Percentiles rank a stretch among this genome's conserved stretches.
Evolutionary conservation across 163 green algal genomes (phyloP).

Genomic region (Volvox carteri): DNA sequence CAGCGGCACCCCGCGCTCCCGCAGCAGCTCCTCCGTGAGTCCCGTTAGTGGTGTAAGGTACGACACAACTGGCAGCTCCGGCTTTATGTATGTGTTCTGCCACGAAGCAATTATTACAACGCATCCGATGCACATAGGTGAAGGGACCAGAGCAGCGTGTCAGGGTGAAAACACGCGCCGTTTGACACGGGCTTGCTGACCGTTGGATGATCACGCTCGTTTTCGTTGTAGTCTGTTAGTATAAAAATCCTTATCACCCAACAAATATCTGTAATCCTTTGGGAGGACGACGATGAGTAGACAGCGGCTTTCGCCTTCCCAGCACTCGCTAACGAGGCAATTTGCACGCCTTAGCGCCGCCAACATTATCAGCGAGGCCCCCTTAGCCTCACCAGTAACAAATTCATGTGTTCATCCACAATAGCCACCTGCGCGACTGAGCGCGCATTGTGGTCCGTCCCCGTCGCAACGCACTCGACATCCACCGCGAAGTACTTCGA

Average conservation of each 20-base stretch:
- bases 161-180: too few relatives aligned
- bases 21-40: conserved; percentile 78
- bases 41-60: conserved; percentile 93
- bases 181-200: too few relatives aligned
- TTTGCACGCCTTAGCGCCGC: background rate
- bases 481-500: conserved; percentile 81
- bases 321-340: too few relatives aligned
- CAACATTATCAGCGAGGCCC: background rate
- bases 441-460: conserved; percentile 86
- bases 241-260: too few relatives aligned
- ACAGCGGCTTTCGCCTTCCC: too few relatives aligned
- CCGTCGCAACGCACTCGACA: conserved; percentile 94
- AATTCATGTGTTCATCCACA: conserved; percentile 83
- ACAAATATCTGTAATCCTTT: too few relatives aligned
- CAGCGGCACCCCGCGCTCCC: conserved; percentile 77
- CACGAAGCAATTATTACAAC: too few relatives aligned
- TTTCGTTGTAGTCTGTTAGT: too few relatives aligned
- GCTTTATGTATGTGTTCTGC: conserved; percentile 89
- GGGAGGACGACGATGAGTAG: too few relatives aligned
- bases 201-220: too few relatives aligned
- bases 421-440: conserved; percentile 90
- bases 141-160: too few relatives aligned
- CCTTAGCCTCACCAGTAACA: conserved; percentile 32
- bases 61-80: conserved; percentile 78
- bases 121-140: too few relatives aligned